These are phyloP conservation scores for Fusarium sarcochroum DNA, from an alignment of 2,329 filamentous ascomycete genomes.

Conservation along the genomic window DNA sequence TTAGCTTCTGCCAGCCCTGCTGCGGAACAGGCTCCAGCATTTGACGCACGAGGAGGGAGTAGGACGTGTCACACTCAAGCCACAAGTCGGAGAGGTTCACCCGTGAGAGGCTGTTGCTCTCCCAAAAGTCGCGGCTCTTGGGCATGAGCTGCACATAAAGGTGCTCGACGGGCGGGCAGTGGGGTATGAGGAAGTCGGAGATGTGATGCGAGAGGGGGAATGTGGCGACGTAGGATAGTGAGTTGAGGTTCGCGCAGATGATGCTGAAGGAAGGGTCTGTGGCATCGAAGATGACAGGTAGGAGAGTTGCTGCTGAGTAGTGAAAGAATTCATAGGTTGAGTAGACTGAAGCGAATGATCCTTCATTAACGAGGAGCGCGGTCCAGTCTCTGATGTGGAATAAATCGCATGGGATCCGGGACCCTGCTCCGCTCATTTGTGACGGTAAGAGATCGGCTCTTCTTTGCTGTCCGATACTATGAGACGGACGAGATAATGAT, in stretches of 20 bases:
- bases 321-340: conserved; percentile 79
- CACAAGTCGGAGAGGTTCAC: conserved; percentile 62
- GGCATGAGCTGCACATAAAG: conserved; percentile 68
- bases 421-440: conserved; percentile 12
- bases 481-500: conserved; percentile 56
- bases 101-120: conserved; percentile 57
- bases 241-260: conserved; percentile 57
- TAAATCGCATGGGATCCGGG: conserved; percentile 56
- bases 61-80: conserved; percentile 68
- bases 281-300: conserved; percentile 65
- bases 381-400: conserved; percentile 76
- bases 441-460: conserved; percentile 29
- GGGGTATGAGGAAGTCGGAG: conserved; percentile 59
- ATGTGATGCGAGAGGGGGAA: conserved; percentile 77
- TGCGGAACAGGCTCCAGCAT: conserved; percentile 52
- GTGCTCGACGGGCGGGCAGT: conserved; percentile 65
- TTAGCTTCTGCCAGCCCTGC: conserved; percentile 58
- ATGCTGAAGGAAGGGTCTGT: conserved; percentile 57
- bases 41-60: conserved; percentile 61
- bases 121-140: conserved; percentile 53
- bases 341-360: conserved; percentile 80
- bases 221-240: conserved; percentile 73
- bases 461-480: not conserved
- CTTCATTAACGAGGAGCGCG: conserved; percentile 78
- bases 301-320: conserved; percentile 72